Evolutionary conservation across 768 basidiomycete genomes (phyloP).

Genomic region (Paxillus rubicundulus): DNA sequence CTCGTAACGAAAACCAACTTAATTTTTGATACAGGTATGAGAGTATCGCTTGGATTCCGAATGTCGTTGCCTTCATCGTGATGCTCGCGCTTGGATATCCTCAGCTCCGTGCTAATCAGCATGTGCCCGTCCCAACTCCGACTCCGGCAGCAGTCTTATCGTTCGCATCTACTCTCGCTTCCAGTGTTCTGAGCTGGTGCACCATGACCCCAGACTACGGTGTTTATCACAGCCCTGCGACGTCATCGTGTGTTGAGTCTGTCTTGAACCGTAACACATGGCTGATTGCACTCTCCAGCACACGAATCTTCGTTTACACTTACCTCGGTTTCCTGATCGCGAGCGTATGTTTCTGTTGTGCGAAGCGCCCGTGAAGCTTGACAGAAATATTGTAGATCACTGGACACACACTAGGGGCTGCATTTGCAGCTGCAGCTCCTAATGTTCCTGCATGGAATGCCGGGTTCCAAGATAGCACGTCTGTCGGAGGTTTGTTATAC

Average conservation of each 20-base stretch:
- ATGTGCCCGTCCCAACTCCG: constrained; percentile 35
- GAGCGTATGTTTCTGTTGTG: constrained; percentile 31
- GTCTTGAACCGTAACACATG: neutral
- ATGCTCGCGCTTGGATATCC: constrained; percentile 69
- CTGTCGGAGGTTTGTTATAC: constrained; percentile 45
- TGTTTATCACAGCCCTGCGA: constrained; percentile 49
- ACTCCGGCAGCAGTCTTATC: constrained; percentile 37
- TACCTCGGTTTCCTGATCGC: constrained; percentile 45
- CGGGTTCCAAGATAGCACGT: constrained; percentile 39
- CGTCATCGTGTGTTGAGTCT: constrained; percentile 48
- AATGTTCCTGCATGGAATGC: constrained; percentile 38
- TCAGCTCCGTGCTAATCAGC: constrained; percentile 47
- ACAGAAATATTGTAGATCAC: constrained; percentile 29
- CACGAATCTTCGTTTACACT: constrained; percentile 42
- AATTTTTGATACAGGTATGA: constrained; percentile 55
- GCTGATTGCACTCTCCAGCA: constrained; percentile 19
- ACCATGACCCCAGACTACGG: constrained; percentile 48
- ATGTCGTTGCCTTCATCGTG: constrained; percentile 63
- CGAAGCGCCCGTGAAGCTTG: neutral
- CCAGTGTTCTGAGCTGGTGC: constrained; percentile 45
- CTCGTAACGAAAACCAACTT: neutral
- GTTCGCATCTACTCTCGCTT: constrained; percentile 43
- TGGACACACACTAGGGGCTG: constrained; percentile 43
- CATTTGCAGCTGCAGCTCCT: constrained; percentile 42
- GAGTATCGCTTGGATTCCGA: constrained; percentile 73